These are phyloP conservation scores for Alternaria rosae DNA, from an alignment of 2,329 filamentous ascomycete genomes.

Conservation along the genomic window DNA sequence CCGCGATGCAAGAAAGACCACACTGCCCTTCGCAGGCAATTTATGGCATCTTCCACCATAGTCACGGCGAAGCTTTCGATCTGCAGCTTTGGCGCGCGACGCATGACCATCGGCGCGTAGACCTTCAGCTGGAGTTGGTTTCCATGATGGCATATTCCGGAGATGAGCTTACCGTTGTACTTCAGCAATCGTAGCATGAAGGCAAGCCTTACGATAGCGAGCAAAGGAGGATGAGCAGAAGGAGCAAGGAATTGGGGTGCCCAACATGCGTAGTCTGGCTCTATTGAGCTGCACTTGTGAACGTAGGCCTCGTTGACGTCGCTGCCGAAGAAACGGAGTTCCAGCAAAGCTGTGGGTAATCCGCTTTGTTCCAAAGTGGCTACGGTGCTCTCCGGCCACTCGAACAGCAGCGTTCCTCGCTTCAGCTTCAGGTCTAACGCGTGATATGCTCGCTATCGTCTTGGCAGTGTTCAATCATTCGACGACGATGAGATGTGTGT, in stretches of 20 bases:
- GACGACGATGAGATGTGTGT: background rate
- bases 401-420: background rate
- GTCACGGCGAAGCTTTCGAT: background rate
- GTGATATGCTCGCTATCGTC: background rate
- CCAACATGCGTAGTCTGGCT: background rate
- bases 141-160: background rate
- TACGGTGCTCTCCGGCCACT: background rate
- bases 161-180: background rate
- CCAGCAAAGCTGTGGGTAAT: background rate
- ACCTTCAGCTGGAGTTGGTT: background rate
- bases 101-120: background rate
- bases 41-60: background rate
- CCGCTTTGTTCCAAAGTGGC: background rate
- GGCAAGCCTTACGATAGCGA: background rate
- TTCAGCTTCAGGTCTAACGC: background rate
- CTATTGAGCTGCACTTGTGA: background rate
- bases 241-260: background rate
- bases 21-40: background rate
- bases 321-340: too few species aligned
- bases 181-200: background rate
- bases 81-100: background rate
- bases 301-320: background rate
- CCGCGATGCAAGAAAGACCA: too few species aligned
- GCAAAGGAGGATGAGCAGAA: background rate
- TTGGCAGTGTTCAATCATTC: background rate